phyloP scores from a whole-genome alignment of 176 grass and related monocot species.

The Poa pratensis region DNA sequence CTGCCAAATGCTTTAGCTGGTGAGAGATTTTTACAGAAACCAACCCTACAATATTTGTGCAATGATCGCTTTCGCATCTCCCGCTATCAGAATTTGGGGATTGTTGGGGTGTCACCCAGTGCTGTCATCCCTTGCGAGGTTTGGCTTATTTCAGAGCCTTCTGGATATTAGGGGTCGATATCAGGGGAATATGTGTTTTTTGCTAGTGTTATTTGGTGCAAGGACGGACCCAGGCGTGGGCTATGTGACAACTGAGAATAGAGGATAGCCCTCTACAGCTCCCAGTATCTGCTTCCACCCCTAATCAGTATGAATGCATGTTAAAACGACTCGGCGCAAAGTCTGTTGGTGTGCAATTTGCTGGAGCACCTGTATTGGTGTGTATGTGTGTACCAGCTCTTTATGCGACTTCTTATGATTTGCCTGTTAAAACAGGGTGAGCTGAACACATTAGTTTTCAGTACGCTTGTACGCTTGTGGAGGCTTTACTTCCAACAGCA shows the following conservation, averaged over 20 bases:
- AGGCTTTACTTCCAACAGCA: constrained; percentile 27
- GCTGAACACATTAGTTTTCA: constrained; percentile 12
- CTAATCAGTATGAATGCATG: background rate
- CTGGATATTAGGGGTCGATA: background rate
- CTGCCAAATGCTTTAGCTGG: background rate
- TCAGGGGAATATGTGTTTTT: background rate
- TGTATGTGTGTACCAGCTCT: background rate
- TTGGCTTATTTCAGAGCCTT: background rate
- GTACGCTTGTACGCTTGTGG: background rate
- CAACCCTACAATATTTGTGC: background rate
- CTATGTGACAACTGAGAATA: background rate
- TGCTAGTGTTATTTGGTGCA: background rate
- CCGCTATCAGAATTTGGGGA: background rate
- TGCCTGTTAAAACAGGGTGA: background rate
- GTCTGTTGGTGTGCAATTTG: constrained; percentile 19
- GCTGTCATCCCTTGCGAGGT: background rate
- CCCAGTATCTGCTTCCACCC: background rate
- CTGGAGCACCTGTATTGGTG: background rate
- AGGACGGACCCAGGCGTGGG: background rate
- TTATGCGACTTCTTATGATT: constrained; percentile 12
- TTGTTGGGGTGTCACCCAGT: background rate
- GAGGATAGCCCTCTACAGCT: background rate
- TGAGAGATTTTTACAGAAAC: background rate
- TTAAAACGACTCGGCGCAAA: background rate
- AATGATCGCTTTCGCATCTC: background rate